A percentile compares a stretch with the other conserved stretches of the same genome.
These are phyloP conservation scores for Nitzschia palea DNA, from an alignment of 108 stramenopile species.

Conservation along the genomic window DNA sequence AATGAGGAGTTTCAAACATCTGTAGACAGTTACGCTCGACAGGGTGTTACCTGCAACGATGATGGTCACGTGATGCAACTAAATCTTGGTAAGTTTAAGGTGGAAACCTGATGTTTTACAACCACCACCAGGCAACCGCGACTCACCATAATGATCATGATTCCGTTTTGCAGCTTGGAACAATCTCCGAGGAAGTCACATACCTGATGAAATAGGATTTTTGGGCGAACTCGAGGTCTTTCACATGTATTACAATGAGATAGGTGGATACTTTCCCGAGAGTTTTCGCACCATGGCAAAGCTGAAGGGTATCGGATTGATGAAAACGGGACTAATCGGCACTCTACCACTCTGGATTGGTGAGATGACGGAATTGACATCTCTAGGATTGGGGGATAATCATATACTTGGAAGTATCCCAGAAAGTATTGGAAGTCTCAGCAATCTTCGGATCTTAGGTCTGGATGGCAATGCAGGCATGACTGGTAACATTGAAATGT, in stretches of 20 bases:
- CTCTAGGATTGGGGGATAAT: conserved; percentile 28
- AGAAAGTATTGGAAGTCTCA: conserved; percentile 2
- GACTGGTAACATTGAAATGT: conserved; percentile 7
- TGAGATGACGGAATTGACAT: conserved; percentile 16
- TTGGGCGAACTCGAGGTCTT: conserved; percentile 17
- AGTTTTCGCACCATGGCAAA: neutral
- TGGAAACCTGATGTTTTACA: too few species aligned
- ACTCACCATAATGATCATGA: neutral
- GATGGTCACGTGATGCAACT: conserved; percentile 14
- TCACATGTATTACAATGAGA: conserved; percentile 26
- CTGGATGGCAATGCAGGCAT: conserved; percentile 14
- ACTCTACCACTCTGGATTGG: conserved; percentile 20
- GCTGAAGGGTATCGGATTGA: conserved; percentile 13
- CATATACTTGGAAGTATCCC: conserved; percentile 33
- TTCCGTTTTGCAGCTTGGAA: conserved; percentile 10
- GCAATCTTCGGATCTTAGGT: conserved; percentile 19
- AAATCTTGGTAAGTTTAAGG: conserved; percentile 24
- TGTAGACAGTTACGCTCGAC: neutral
- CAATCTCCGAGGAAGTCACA: conserved; percentile 18
- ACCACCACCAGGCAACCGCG: neutral
- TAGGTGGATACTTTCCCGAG: conserved; percentile 17
- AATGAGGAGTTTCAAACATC: neutral
- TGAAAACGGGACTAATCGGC: conserved; percentile 17
- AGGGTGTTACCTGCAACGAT: conserved; percentile 21
- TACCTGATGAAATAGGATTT: conserved; percentile 17